These are phyloP conservation scores for Balansia obtecta DNA, from an alignment of 2,329 filamentous ascomycete genomes.

Conservation along the genomic window DNA sequence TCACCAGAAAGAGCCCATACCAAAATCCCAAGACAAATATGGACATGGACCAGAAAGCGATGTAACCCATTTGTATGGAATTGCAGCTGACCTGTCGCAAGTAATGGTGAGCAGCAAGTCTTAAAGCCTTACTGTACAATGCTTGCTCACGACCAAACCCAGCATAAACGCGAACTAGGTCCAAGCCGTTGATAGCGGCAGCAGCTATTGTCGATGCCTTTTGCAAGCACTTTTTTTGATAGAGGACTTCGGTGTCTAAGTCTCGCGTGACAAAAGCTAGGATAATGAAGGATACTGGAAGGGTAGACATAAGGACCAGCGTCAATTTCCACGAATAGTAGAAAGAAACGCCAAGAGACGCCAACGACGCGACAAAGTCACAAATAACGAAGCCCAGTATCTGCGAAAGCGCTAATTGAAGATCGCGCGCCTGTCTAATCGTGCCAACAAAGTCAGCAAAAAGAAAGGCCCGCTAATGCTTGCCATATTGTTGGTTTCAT, in stretches of 20 bases:
- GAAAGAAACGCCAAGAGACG: conserved; percentile 60
- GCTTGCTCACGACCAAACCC: conserved; percentile 56
- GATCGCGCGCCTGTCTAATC: conserved; percentile 65
- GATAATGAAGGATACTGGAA: conserved; percentile 53
- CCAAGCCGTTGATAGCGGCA: conserved; percentile 60
- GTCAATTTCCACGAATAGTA: conserved; percentile 77
- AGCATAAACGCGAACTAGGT: conserved; percentile 79
- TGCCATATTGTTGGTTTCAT: neutral
- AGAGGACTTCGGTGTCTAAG: conserved; percentile 53
- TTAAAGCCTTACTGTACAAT: conserved; percentile 48
- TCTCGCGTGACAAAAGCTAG: conserved; percentile 47
- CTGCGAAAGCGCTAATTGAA: conserved; percentile 70
- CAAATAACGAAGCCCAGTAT: conserved; percentile 60
- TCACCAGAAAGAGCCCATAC: conserved; percentile 65
- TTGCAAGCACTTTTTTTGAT: conserved; percentile 55
- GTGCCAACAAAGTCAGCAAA: neutral
- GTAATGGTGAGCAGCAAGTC: conserved; percentile 49
- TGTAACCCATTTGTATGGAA: conserved; percentile 58
- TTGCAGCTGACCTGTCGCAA: conserved; percentile 55
- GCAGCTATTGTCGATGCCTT: conserved; percentile 59
- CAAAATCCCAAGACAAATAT: conserved; percentile 88
- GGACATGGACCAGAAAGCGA: conserved; percentile 60
- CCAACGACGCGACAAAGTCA: conserved; percentile 49
- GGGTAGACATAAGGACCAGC: conserved; percentile 59
- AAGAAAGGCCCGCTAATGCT: neutral